Evolutionary conservation across 2,329 filamentous ascomycete genomes (phyloP).

Genomic region (Fusarium tricinctum): DNA sequence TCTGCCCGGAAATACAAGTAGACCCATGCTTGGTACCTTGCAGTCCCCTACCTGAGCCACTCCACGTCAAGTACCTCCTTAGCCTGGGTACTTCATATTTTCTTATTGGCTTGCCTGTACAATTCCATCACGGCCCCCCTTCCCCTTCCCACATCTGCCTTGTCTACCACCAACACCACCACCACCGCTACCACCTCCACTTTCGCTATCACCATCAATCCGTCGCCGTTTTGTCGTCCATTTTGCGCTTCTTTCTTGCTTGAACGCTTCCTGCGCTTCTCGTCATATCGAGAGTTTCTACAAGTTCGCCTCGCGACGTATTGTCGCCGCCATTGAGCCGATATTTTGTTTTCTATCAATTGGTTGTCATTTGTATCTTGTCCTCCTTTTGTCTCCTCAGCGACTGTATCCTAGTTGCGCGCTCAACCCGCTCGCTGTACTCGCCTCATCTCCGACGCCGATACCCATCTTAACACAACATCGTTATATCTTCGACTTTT

Average conservation of each 20-base stretch:
- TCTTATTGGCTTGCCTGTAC: slow-evolving; percentile 38
- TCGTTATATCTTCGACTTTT: slow-evolving; percentile 16
- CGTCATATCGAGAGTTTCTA: slow-evolving; percentile 29
- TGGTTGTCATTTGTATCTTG: slow-evolving; percentile 23
- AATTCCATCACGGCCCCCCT: slow-evolving; percentile 40
- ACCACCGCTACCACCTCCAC: slow-evolving; percentile 38
- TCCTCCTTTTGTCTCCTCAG: slow-evolving; percentile 19
- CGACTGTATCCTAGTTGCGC: slow-evolving; percentile 37
- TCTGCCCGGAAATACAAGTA: slow-evolving; percentile 39
- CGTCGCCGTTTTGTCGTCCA: slow-evolving; percentile 36
- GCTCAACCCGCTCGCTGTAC: slow-evolving; percentile 24
- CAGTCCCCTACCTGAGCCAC: slow-evolving; percentile 32
- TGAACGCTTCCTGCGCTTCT: slow-evolving; percentile 36
- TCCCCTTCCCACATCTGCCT: slow-evolving; percentile 40
- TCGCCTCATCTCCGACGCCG: slow-evolving; percentile 23
- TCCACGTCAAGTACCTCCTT: slow-evolving; percentile 34
- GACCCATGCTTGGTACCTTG: slow-evolving; percentile 42
- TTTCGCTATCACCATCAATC: slow-evolving; percentile 44
- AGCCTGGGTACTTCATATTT: slow-evolving; percentile 32
- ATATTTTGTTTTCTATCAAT: slow-evolving; percentile 17
- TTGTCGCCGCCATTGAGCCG: slow-evolving; percentile 40
- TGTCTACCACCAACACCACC: slow-evolving; percentile 37
- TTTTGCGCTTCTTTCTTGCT: slow-evolving; percentile 39
- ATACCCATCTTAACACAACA: slow-evolving; percentile 20
- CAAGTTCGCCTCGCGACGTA: slow-evolving; percentile 31